Conservation (phyloP, 371 early-diverging fungal species). For the Mortierella polycephala region DNA sequence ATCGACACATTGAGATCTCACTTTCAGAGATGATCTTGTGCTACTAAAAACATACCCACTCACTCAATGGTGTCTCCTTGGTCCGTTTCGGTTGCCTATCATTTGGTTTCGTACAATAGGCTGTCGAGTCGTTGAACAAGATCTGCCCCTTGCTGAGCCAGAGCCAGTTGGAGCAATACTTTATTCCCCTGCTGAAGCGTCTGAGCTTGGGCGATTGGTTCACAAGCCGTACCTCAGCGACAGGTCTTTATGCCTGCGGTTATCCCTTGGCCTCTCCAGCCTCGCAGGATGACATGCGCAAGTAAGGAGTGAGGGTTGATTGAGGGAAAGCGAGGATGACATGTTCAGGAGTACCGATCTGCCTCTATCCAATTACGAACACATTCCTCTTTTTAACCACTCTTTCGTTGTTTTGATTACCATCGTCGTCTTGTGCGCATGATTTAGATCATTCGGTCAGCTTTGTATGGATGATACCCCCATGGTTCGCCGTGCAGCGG, state of each 20-base stretch:
- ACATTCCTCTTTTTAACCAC: not conserved
- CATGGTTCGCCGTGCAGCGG: constrained; percentile 97
- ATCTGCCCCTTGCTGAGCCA: constrained; percentile 77
- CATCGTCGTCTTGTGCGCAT: not conserved
- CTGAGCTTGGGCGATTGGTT: constrained; percentile 97
- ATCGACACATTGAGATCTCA: not conserved
- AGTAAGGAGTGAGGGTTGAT: constrained; percentile 56
- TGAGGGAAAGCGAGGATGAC: not conserved
- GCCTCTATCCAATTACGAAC: not conserved
- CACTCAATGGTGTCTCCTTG: not conserved
- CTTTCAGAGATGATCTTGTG: no score
- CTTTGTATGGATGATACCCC: constrained; percentile 96
- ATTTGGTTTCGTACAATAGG: constrained; percentile 62
- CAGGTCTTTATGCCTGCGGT: constrained; percentile 89
- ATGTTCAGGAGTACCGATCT: not conserved
- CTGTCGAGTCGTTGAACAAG: constrained; percentile 92
- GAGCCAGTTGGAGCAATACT: constrained; percentile 86
- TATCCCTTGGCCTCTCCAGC: constrained; percentile 77
- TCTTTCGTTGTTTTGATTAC: not conserved
- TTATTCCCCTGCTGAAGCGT: constrained; percentile 91
- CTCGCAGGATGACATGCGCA: constrained; percentile 87
- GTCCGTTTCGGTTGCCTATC: not conserved
- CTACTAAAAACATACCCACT: no score
- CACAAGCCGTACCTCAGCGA: constrained; percentile 93
- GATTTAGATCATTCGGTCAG: constrained; percentile 68